Conservation (phyloP, 352 stramenopile genomes). For the Phytophthora gonapodyides region DNA sequence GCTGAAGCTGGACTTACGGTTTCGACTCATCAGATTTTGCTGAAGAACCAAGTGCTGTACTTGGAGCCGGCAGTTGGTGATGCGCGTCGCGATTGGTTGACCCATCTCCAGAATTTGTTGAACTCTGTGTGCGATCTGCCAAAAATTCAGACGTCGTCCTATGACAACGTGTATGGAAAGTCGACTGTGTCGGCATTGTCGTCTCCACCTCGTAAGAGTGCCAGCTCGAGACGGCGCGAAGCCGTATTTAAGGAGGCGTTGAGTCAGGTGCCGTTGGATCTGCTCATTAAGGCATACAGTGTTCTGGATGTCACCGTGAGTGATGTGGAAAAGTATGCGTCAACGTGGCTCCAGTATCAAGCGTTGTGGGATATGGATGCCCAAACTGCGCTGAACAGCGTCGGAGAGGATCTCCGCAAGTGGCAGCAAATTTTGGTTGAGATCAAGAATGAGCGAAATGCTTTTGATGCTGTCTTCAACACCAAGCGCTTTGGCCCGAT, state of each 20-base stretch:
- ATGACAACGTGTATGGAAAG: slow-evolving; percentile 88
- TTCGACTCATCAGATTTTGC: slow-evolving; percentile 92
- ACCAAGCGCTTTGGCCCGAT: slow-evolving; percentile 92
- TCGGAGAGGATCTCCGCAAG: slow-evolving; percentile 95
- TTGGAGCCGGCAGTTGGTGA: slow-evolving; percentile 95
- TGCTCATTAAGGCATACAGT: slow-evolving; percentile 80
- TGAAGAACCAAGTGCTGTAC: slow-evolving; percentile 97
- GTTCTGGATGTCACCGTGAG: slow-evolving; percentile 76
- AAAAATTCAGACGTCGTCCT: slow-evolving; percentile 87
- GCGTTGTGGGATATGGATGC: slow-evolving; percentile 99
- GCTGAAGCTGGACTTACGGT: slow-evolving; percentile 48
- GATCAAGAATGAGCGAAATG: slow-evolving; percentile 94
- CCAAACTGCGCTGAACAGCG: slow-evolving; percentile 89
- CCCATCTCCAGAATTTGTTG: slow-evolving; percentile 93
- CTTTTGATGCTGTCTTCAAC: slow-evolving; percentile 93
- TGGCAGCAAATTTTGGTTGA: slow-evolving; percentile 98
- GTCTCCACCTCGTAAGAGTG: slow-evolving; percentile 66
- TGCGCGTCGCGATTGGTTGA: slow-evolving; percentile 87
- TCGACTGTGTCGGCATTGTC: slow-evolving; percentile 59
- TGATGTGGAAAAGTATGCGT: slow-evolving; percentile 93
- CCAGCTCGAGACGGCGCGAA: slow-evolving; percentile 61
- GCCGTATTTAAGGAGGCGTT: slow-evolving; percentile 76
- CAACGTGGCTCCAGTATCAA: slow-evolving; percentile 98
- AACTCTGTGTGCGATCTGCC: slow-evolving; percentile 94
- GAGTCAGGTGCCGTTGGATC: slow-evolving; percentile 51